A percentile compares a stretch with the other conserved stretches of the same genome.
These are phyloP conservation scores for Suillus tomentosus DNA, from an alignment of 768 basidiomycete genomes.

Conservation along the genomic window DNA sequence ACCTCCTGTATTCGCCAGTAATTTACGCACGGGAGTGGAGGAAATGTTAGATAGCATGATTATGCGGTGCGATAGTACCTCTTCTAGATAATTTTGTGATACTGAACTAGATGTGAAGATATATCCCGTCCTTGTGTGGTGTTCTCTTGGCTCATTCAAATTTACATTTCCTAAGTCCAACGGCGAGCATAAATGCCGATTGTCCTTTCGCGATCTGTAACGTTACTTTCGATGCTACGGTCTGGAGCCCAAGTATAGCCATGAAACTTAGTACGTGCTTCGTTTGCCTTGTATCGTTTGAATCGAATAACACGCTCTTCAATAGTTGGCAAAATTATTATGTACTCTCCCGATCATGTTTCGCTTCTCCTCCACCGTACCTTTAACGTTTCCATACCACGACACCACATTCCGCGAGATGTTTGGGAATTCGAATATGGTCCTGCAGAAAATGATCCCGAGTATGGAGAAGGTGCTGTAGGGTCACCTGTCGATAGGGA, in stretches of 20 bases:
- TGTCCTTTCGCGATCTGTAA: constrained; percentile 82
- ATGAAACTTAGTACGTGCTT: constrained; percentile 64
- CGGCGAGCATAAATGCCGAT: constrained; percentile 72
- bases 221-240: constrained; percentile 77
- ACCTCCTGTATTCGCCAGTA: constrained; percentile 77
- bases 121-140: constrained; percentile 83
- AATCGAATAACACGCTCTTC: constrained; percentile 5
- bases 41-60: constrained; percentile 94
- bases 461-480: constrained; percentile 47
- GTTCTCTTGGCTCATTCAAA: constrained; percentile 88
- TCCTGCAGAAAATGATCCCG: constrained; percentile 77
- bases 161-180: constrained; percentile 61
- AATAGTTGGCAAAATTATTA: constrained; percentile 80
- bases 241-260: constrained; percentile 87
- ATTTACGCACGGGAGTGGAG: constrained; percentile 73
- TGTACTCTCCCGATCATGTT: constrained; percentile 91
- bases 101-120: constrained; percentile 48
- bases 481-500: not conserved
- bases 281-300: not conserved
- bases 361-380: constrained; percentile 88
- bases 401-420: constrained; percentile 82
- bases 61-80: constrained; percentile 69
- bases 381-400: constrained; percentile 94
- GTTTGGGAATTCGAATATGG: constrained; percentile 88
- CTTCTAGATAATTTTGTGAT: not conserved